Evolutionary conservation across 805 yeast genomes (phyloP), one percentile per base, ranked within the genome.

Genomic region (Teunomyces barrocoloradensis): DNA sequence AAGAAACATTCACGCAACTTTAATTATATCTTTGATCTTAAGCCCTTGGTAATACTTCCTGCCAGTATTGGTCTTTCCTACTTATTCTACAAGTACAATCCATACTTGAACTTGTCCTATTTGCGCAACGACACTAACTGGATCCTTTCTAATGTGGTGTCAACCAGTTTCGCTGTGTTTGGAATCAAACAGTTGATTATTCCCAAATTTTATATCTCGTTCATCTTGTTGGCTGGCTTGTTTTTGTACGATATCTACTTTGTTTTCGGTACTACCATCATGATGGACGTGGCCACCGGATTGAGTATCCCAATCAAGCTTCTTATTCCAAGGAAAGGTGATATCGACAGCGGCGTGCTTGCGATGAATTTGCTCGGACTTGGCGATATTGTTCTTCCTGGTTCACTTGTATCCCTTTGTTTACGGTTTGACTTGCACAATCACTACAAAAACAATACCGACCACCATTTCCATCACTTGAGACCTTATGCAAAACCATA

Each of bases 361-460:
- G 33, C 47, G 6, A 61, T 68, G 51, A 65, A 77, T 4, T 59
- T 82, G 43, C 62, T 85, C 7, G 90, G 89, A 1, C 64, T 84
- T 4, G 89, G 89, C 5, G 90, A 85, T 59, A 74, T 85, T 44
- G 79, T 79, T 2, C 62, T 83, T 11, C 89, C 90, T 0, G 85
- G 85, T 0, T 45, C 70, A 13, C 74, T 80, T 46, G 66, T 80
- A 10, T 64, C 84, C 1, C 62, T 82, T 36, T 77, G 82, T 55
- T 65, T 80, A 33, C 69, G 84, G 47, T 82, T 66, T 58, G 89
- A 84, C 61, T 61, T 76, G 27, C 73, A 58, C 60, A 66, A 55
- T 39, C 51, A 52, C 55, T 57, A 65, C 42, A 15, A 40, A 23
- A 41, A 15, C 6, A 42, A 48, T 10, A 53, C 58, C 10, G 30